phyloP scores from a whole-genome alignment of 352 stramenopile species.

The Pythium folliculosum region DNA sequence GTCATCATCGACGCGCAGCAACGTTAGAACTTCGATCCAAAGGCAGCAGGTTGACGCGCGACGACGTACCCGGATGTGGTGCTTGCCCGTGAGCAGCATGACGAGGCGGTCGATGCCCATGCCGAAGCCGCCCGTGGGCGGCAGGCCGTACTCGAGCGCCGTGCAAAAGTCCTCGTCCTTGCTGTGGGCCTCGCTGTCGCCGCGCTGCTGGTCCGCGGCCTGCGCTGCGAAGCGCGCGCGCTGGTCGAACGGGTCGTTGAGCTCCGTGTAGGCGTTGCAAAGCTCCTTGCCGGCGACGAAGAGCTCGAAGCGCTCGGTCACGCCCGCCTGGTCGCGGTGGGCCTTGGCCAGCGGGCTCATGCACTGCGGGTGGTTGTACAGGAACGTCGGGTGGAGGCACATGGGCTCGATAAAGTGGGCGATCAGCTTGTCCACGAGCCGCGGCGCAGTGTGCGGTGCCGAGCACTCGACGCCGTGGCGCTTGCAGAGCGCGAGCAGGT shows the following conservation, averaged over 20 bases:
- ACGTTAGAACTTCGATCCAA: neutral
- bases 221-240: constrained; percentile 95
- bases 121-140: constrained; percentile 97
- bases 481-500: constrained; percentile 86
- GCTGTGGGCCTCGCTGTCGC: constrained; percentile 86
- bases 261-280: constrained; percentile 98
- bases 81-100: constrained; percentile 98
- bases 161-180: constrained; percentile 98
- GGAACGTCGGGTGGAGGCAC: constrained; percentile 96
- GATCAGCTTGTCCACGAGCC: constrained; percentile 98
- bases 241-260: constrained; percentile 98
- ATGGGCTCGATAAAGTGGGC: constrained; percentile 95
- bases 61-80: constrained; percentile 92
- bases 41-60: neutral
- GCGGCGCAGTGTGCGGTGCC: constrained; percentile 92
- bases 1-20: constrained; percentile 6
- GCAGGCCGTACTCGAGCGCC: constrained; percentile 97
- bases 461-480: constrained; percentile 91
- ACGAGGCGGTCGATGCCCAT: constrained; percentile 97
- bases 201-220: constrained; percentile 75
- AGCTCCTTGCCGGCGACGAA: constrained; percentile 96
- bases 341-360: constrained; percentile 97
- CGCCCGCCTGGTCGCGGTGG: constrained; percentile 89
- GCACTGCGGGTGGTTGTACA: constrained; percentile 97
- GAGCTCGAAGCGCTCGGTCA: constrained; percentile 99